Evolutionary conservation across 148 eudicot species (phyloP), one percentile per base, ranked within the genome.

Genomic region (Fagopyrum tataricum): DNA sequence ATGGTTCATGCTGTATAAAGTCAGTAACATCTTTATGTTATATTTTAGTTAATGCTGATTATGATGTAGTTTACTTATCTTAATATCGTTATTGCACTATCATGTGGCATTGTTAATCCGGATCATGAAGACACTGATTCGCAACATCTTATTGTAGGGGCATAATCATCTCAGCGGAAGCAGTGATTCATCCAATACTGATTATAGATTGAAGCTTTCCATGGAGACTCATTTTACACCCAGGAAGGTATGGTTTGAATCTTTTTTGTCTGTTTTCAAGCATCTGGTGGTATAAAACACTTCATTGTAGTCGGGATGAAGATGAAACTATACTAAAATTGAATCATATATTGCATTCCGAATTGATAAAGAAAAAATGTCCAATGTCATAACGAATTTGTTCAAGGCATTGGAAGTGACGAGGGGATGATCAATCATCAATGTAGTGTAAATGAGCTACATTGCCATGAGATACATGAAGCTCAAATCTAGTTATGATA

Each of bases 181-280:
- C 69, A 31, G 69, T 64, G 69, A 64, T 64, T 64, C 69, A 15
- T 39, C 69, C 44, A 64, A 64, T 6, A 37, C 69, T n/a, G 69
- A 64, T 31, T 24, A 14, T 64, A 37, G 18, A 64, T 64, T 64
- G 69, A 64, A 64, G 69, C 69, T 64, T 37, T 31, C 69, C 15
- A 13, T 64, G 44, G 69, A 37, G 43, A 15, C 20, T 15, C 69
- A 64, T 64, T 64, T 64, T 37, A 64, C 44, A 64, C 43, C 69
- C 44, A 31, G 37, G 69, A 39, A 39, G 69, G 69, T 31, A 39
- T 64, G 20, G 9, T 61, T 26, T 5, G 13, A 24, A 26, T 24
- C 37, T 14, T 26, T 13, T 9, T 17, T 26, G 5, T 61, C 7
- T 61, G 4, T 4, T 61, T 9, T 5, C 58, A 24, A 61, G 61